Percentiles rank a stretch among this genome's conserved stretches.
Evolutionary conservation across 306 rosid species (phyloP).

Genomic region (Astragalus membranaceus): DNA sequence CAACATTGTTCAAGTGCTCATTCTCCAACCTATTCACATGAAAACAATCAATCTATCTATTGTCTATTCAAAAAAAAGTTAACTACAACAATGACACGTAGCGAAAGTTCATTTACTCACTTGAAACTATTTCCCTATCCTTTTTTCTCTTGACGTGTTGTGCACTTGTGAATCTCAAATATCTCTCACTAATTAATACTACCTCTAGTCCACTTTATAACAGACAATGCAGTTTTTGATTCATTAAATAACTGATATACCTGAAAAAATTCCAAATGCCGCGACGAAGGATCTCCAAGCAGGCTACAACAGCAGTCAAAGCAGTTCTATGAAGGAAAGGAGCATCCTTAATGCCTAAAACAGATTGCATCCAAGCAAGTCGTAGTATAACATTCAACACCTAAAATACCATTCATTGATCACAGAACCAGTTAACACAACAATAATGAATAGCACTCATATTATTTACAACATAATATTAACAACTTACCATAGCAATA

Average conservation of each 20-base stretch:
- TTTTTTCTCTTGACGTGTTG: too few species aligned
- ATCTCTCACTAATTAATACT: too few species aligned
- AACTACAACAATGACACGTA: too few species aligned
- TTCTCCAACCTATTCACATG: constrained; percentile 23
- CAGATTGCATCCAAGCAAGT: constrained; percentile 73
- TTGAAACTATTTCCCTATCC: too few species aligned
- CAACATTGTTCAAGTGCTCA: constrained; percentile 60
- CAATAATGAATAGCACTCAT: neutral
- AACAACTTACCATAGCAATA: constrained; percentile 44
- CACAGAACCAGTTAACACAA: neutral
- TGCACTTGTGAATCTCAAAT: too few species aligned
- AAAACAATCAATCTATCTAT: neutral
- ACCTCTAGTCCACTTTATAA: too few species aligned
- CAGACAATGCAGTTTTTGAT: too few species aligned
- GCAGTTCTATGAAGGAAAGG: constrained; percentile 59
- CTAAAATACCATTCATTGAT: constrained; percentile 34
- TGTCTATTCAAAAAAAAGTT: too few species aligned
- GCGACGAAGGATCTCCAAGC: constrained; percentile 73
- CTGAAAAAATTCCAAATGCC: constrained; percentile 92
- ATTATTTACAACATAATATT: neutral
- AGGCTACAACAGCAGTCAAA: constrained; percentile 50
- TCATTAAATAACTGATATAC: constrained; percentile 14
- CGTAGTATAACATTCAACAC: constrained; percentile 58
- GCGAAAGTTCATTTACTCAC: too few species aligned
- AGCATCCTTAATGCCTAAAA: constrained; percentile 41